These are phyloP conservation scores for Centella asiatica DNA, from an alignment of 129 eudicot genomes.

Conservation along the genomic window DNA sequence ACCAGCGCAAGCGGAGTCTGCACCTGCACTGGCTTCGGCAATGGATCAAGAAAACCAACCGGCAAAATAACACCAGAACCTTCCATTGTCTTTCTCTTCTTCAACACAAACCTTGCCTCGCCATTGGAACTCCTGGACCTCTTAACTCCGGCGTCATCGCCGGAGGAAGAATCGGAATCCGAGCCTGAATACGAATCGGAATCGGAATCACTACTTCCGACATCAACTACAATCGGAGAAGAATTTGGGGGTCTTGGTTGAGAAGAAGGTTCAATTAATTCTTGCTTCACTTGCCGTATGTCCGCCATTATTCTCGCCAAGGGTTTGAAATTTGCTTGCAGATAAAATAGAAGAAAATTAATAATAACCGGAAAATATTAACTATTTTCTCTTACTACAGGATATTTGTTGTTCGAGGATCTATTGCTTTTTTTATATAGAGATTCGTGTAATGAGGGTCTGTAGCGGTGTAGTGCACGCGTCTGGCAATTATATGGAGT, in stretches of 20 bases:
- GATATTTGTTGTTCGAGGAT: too few relatives aligned
- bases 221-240: constrained; percentile 5
- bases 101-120: neutral
- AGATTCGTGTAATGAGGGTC: too few relatives aligned
- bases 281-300: neutral
- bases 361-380: too few relatives aligned
- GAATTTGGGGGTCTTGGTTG: neutral
- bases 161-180: constrained; percentile 1
- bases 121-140: neutral
- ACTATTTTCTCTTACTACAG: too few relatives aligned
- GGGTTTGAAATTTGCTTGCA: neutral
- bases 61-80: neutral
- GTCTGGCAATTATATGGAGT: too few relatives aligned
- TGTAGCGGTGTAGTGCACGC: too few relatives aligned
- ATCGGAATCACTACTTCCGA: neutral
- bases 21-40: neutral
- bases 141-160: neutral
- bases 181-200: neutral
- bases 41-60: constrained; percentile 9
- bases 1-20: neutral
- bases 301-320: neutral
- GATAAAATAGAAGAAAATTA: too few relatives aligned
- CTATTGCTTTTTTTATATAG: too few relatives aligned
- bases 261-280: neutral
- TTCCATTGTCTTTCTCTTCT: neutral